Conservation (phyloP, 805 yeast genomes). For the Nakazawaea wickerhamii region DNA sequence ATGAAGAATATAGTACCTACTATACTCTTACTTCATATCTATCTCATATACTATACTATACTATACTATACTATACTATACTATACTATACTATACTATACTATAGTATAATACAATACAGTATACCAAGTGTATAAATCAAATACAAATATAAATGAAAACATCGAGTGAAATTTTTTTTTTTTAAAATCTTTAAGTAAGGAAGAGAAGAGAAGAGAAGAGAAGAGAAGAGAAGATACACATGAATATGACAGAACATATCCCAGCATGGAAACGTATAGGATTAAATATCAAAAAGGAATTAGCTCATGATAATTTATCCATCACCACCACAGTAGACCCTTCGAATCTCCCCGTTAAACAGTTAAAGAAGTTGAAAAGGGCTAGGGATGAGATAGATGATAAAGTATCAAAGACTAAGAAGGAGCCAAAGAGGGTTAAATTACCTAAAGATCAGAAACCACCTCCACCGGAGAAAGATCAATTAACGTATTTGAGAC, state of each 20-base stretch:
- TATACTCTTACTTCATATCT: background rate
- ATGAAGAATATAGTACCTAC: background rate
- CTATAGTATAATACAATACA: too few species aligned
- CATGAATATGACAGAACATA: constrained; percentile 17
- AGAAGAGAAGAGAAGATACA: too few species aligned
- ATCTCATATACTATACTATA: too few species aligned
- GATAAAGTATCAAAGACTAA: constrained; percentile 21
- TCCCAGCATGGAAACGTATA: constrained; percentile 83
- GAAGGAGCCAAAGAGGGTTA: constrained; percentile 66
- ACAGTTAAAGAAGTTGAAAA: constrained; percentile 35
- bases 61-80: too few species aligned
- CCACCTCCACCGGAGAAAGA: constrained; percentile 74
- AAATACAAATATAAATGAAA: too few species aligned
- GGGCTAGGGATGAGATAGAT: constrained; percentile 19
- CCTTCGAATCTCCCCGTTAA: constrained; percentile 35
- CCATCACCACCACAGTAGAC: constrained; percentile 40
- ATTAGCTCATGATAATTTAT: constrained; percentile 39
- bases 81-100: too few species aligned
- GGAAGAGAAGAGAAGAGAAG: background rate
- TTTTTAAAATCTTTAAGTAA: background rate
- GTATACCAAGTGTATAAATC: too few species aligned
- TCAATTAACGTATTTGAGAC: constrained; percentile 60
- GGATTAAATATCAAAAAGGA: constrained; percentile 60
- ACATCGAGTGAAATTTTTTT: background rate
- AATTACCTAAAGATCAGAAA: constrained; percentile 63